Evolutionary conservation across 129 eudicot genomes (phyloP).

Genomic region (Centaurea solstitialis): DNA sequence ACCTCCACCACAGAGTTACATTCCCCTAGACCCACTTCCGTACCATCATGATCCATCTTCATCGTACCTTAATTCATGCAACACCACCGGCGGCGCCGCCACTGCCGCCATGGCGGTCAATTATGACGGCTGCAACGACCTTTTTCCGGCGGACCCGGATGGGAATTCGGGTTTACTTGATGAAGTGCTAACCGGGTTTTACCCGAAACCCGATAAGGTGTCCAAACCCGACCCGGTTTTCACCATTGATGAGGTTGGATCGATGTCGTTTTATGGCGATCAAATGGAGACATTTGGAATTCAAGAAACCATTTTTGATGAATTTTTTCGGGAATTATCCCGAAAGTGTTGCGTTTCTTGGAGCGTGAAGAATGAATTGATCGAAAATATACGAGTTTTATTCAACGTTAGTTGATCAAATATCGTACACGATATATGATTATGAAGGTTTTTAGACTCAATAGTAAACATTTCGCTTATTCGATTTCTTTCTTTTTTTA

Average conservation of each 20-base stretch:
- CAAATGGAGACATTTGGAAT: not conserved
- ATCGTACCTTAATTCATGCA: conserved; percentile 2
- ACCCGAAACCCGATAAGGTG: conserved; percentile 42
- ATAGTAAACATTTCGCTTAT: not conserved
- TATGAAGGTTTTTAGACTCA: no score
- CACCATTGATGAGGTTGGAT: not conserved
- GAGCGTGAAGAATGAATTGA: not conserved
- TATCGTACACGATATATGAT: no score
- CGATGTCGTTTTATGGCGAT: conserved; percentile 14
- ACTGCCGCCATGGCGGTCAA: not conserved
- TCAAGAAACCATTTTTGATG: conserved; percentile 18
- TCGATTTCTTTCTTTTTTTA: no score
- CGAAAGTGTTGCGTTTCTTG: not conserved
- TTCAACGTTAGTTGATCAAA: not conserved
- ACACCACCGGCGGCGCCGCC: not conserved
- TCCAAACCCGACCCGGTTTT: conserved; percentile 1
- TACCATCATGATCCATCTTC: conserved; percentile 20
- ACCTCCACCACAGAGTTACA: conserved; percentile 4
- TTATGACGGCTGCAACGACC: conserved; percentile 25
- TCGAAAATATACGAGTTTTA: not conserved
- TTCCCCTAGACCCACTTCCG: conserved; percentile 10
- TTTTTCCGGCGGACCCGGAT: conserved; percentile 40
- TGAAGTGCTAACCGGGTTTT: conserved; percentile 57
- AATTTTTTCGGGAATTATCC: conserved; percentile 32
- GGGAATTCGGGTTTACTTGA: conserved; percentile 52